Percentiles rank a stretch among this genome's conserved stretches.
phyloP scores from a whole-genome alignment of 768 basidiomycete genomes.

The Clavaria fumosa region DNA sequence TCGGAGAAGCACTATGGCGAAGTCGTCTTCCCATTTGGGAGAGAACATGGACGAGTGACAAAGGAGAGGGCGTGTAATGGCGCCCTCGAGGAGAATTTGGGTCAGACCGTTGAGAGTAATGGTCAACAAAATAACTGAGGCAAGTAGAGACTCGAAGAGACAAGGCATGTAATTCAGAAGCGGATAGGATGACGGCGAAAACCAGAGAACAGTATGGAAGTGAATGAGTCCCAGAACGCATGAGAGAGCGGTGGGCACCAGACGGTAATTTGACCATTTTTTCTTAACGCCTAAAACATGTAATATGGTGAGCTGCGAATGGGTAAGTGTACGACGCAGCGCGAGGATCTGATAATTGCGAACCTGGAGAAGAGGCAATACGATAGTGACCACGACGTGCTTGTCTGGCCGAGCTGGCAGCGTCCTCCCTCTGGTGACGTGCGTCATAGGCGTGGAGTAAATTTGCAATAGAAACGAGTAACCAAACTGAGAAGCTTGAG shows the following conservation, averaged over 20 bases:
- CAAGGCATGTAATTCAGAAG: constrained; percentile 63
- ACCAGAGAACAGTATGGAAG: constrained; percentile 48
- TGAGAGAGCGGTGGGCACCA: constrained; percentile 51
- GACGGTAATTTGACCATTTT: constrained; percentile 47
- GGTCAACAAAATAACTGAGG: constrained; percentile 42
- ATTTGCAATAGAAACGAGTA: constrained; percentile 66
- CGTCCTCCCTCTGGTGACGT: constrained; percentile 27
- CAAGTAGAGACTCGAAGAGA: constrained; percentile 49
- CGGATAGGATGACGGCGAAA: constrained; percentile 32
- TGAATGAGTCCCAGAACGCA: constrained; percentile 46
- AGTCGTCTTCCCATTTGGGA: constrained; percentile 45
- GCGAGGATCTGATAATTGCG: constrained; percentile 9
- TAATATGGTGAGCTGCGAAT: constrained; percentile 38
- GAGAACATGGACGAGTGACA: constrained; percentile 27
- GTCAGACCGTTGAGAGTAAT: constrained; percentile 45
- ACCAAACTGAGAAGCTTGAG: constrained; percentile 54
- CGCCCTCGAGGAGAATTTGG: constrained; percentile 49
- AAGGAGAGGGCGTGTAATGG: constrained; percentile 42
- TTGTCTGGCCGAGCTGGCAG: constrained; percentile 52
- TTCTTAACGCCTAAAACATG: constrained; percentile 54
- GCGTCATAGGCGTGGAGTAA: constrained; percentile 52
- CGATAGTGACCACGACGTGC: constrained; percentile 56
- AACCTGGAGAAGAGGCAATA: constrained; percentile 61
- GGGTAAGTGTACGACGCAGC: background rate
- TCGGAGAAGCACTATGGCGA: constrained; percentile 52